Percentiles rank a stretch among this genome's conserved stretches.
Evolutionary conservation across 345 rosid species (phyloP).

Genomic region (Ceriops decandra): DNA sequence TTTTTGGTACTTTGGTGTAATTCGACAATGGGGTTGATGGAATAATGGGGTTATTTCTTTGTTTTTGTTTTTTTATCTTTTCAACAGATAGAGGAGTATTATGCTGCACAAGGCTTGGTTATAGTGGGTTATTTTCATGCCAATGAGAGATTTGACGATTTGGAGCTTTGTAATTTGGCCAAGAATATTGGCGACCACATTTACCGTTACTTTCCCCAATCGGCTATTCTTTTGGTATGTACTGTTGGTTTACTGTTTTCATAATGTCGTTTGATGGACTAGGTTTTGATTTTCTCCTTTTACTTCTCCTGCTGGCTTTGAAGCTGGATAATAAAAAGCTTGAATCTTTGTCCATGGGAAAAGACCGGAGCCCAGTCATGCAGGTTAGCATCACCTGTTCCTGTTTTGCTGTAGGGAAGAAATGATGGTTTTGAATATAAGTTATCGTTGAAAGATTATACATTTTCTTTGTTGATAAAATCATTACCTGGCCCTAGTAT

Average conservation of each 20-base stretch:
- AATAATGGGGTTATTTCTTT: background rate
- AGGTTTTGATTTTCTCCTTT: background rate
- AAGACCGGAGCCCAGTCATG: constrained; percentile 65
- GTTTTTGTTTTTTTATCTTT: constrained; percentile 9
- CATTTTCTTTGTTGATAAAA: background rate
- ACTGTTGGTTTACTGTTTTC: background rate
- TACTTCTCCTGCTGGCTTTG: constrained; percentile 13
- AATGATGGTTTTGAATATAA: background rate
- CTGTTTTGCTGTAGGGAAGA: background rate
- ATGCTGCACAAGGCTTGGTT: constrained; percentile 57
- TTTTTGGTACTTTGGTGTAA: too few relatives aligned
- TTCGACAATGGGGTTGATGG: background rate
- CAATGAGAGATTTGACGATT: constrained; percentile 82
- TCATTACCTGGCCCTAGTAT: too few relatives aligned
- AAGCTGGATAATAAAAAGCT: constrained; percentile 87
- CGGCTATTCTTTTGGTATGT: constrained; percentile 73
- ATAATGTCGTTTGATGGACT: too few relatives aligned
- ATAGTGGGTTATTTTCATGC: constrained; percentile 93
- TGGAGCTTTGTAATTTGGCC: constrained; percentile 62
- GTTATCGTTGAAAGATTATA: background rate
- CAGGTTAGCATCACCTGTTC: constrained; percentile 52
- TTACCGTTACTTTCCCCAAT: constrained; percentile 76
- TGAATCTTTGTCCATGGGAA: constrained; percentile 60
- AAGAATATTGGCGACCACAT: constrained; percentile 93
- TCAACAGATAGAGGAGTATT: constrained; percentile 76